Conservation (phyloP, 768 basidiomycete genomes). For the Sporobolomyces roseus region DNA sequence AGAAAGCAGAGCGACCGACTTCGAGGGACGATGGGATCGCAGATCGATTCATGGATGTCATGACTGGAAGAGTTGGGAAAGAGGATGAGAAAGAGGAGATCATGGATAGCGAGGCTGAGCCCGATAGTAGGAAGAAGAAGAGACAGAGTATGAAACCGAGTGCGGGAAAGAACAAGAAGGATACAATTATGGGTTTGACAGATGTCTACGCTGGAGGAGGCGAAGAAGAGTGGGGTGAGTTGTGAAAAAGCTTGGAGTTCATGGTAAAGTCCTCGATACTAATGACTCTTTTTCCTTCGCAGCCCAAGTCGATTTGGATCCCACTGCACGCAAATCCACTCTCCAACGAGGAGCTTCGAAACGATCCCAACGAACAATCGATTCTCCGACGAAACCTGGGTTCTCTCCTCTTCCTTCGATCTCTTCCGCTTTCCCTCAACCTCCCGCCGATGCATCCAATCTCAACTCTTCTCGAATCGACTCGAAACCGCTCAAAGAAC, state of each 20-base stretch:
- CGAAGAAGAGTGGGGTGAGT: constrained; percentile 19
- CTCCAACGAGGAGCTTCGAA: constrained; percentile 2
- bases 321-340: background rate
- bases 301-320: constrained; percentile 14
- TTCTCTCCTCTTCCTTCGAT: constrained; percentile 1
- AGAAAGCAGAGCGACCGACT: constrained; percentile 9
- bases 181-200: constrained; percentile 34
- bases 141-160: constrained; percentile 6
- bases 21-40: constrained; percentile 16
- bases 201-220: constrained; percentile 30
- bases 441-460: background rate
- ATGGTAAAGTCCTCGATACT: background rate
- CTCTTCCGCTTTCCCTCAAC: background rate
- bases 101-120: background rate
- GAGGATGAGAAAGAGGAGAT: constrained; percentile 4
- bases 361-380: constrained; percentile 9
- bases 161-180: constrained; percentile 32
- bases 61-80: constrained; percentile 3
- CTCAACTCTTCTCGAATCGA: constrained; percentile 33
- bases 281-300: no score
- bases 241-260: background rate
- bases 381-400: background rate
- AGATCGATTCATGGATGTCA: constrained; percentile 16
- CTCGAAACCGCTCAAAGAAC: constrained; percentile 35
- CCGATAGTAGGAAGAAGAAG: background rate